Conservation (phyloP, 768 basidiomycete genomes). For the Amanita pallidorosea region DNA sequence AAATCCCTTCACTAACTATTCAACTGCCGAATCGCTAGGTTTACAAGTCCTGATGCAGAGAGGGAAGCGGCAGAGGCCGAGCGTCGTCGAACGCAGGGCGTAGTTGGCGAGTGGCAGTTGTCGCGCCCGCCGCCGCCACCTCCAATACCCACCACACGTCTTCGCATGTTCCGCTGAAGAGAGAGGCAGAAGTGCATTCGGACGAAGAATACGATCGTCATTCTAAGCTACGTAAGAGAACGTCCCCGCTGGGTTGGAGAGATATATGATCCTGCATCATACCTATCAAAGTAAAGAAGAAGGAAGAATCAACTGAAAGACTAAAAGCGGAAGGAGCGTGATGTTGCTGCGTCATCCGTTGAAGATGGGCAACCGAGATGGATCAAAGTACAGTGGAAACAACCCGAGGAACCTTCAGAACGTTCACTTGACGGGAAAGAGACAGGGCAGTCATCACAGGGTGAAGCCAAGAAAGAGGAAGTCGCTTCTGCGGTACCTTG, state of each 20-base stretch:
- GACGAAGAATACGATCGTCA: constrained; percentile 45
- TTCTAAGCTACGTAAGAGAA: constrained; percentile 65
- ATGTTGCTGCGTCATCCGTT: constrained; percentile 6
- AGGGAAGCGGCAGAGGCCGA: constrained; percentile 48
- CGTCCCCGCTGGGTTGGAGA: constrained; percentile 51
- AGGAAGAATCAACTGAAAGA: constrained; percentile 24
- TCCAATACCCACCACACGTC: constrained; percentile 10
- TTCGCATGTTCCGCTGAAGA: constrained; percentile 19
- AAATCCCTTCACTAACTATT: constrained; percentile 75
- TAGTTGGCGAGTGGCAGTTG: constrained; percentile 73
- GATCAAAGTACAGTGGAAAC: constrained; percentile 25
- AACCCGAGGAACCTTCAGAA: constrained; percentile 6
- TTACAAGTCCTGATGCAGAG: constrained; percentile 67
- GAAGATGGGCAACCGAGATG: constrained; percentile 17
- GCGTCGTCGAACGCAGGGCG: constrained; percentile 50
- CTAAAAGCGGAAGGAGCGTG: constrained; percentile 8
- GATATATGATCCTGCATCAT: constrained; percentile 72
- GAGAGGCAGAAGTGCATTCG: constrained; percentile 24
- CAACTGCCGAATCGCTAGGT: constrained; percentile 82
- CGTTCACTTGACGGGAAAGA: neutral
- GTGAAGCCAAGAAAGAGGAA: constrained; percentile 7
- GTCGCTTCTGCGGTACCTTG: neutral
- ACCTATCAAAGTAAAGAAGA: constrained; percentile 54
- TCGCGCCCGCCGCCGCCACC: constrained; percentile 22
- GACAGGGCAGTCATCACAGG: neutral